A percentile compares a stretch with the other conserved stretches of the same genome.
These are phyloP conservation scores for Candida silvicultrix DNA, from an alignment of 805 yeast genomes.

Conservation along the genomic window DNA sequence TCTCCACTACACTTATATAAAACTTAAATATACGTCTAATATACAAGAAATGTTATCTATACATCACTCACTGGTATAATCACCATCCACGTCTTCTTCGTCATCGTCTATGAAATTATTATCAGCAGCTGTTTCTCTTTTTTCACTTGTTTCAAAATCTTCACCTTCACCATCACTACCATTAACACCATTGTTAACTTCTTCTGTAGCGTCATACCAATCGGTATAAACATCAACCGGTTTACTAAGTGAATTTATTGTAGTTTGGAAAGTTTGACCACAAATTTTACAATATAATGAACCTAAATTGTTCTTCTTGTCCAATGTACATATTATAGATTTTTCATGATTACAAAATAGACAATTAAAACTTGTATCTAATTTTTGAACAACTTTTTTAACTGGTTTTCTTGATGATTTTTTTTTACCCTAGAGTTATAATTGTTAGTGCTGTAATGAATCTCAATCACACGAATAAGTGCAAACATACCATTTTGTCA, in stretches of 20 bases:
- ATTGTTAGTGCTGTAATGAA: not conserved
- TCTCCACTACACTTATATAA: not conserved
- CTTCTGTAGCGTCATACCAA: constrained; percentile 96
- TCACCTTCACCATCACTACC: constrained; percentile 12
- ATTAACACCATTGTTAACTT: constrained; percentile 30
- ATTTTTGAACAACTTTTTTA: constrained; percentile 67
- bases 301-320: constrained; percentile 81
- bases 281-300: constrained; percentile 85
- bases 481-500: constrained; percentile 6
- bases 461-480: too few relatives aligned
- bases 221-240: constrained; percentile 95
- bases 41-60: too few relatives aligned
- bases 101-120: constrained; percentile 4
- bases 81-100: constrained; percentile 21
- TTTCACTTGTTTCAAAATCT: not conserved
- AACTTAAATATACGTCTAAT: too few relatives aligned
- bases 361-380: constrained; percentile 84
- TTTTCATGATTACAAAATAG: constrained; percentile 94
- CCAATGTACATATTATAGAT: constrained; percentile 82
- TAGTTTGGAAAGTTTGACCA: constrained; percentile 88
- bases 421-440: constrained; percentile 60
- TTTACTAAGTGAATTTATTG: constrained; percentile 69
- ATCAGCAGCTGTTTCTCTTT: not conserved
- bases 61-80: constrained; percentile 13
- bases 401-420: constrained; percentile 78